Conservation (phyloP, 345 rosid species). For the Pelargonium nanum region DNA sequence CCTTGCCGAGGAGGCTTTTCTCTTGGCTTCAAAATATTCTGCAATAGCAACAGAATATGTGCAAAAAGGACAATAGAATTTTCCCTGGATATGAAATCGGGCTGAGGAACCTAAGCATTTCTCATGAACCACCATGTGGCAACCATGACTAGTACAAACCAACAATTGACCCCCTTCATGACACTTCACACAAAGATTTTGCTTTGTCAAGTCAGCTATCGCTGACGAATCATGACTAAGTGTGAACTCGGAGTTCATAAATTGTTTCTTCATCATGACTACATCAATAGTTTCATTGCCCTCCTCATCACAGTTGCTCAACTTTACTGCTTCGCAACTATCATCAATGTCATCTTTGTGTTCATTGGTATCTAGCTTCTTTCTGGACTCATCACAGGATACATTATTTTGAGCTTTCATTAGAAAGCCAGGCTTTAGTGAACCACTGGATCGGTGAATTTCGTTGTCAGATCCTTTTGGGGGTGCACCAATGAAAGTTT, state of each 20-base stretch:
- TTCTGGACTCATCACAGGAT: slow-evolving; percentile 7
- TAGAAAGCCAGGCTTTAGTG: background rate
- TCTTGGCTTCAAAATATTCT: slow-evolving; percentile 33
- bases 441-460: background rate
- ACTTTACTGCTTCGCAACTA: slow-evolving; percentile 18
- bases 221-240: slow-evolving; percentile 13
- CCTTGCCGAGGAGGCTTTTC: slow-evolving; percentile 23
- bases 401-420: background rate
- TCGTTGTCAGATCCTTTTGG: background rate
- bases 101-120: slow-evolving; percentile 34
- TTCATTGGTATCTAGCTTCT: slow-evolving; percentile 4
- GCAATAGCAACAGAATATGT: slow-evolving; percentile 33
- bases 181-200: slow-evolving; percentile 45
- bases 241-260: slow-evolving; percentile 24
- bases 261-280: slow-evolving; percentile 22
- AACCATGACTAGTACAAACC: slow-evolving; percentile 30
- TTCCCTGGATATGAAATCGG: slow-evolving; percentile 24
- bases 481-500: background rate
- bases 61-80: slow-evolving; percentile 50
- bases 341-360: slow-evolving; percentile 10
- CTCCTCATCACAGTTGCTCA: slow-evolving; percentile 16
- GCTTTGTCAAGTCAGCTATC: slow-evolving; percentile 19
- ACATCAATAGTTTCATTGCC: slow-evolving; percentile 20
- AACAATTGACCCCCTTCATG: slow-evolving; percentile 33
- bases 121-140: slow-evolving; percentile 41